Evolutionary conservation across 2,329 filamentous ascomycete species (phyloP).

Genomic region (Venturia nashicola): DNA sequence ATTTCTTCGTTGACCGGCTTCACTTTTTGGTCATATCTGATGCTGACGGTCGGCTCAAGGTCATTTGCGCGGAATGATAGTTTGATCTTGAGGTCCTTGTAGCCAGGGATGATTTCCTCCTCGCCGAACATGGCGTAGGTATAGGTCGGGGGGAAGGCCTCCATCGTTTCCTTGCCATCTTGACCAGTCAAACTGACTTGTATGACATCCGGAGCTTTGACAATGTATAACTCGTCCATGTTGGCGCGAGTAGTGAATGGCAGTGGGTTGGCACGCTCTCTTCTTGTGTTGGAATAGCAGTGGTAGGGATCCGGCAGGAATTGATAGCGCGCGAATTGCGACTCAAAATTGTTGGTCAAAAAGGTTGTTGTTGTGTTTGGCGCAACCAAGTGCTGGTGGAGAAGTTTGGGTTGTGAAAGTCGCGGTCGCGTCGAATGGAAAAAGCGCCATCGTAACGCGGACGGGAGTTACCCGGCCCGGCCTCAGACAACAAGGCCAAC

Average conservation of each 20-base stretch:
- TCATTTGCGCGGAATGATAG: conserved; percentile 61
- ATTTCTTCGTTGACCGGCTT: conserved; percentile 53
- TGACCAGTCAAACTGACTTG: conserved; percentile 19
- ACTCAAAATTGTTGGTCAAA: neutral
- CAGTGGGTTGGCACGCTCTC: neutral
- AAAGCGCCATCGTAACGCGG: neutral
- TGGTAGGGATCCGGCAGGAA: neutral
- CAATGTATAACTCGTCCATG: neutral
- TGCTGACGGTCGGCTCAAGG: conserved; percentile 63
- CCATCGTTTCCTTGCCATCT: conserved; percentile 15
- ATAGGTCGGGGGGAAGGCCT: conserved; percentile 71
- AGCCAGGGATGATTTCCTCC: conserved; percentile 85
- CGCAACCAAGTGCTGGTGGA: neutral
- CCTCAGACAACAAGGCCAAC: no score
- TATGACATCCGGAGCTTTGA: conserved; percentile 23
- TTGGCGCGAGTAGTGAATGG: neutral
- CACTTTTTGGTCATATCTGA: conserved; percentile 52
- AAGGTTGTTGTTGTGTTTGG: neutral
- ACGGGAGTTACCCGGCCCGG: neutral
- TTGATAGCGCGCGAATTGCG: neutral
- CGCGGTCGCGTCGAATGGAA: neutral
- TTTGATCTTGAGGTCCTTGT: conserved; percentile 66
- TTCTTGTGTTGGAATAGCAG: neutral
- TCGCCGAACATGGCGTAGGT: conserved; percentile 81
- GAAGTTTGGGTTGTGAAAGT: neutral